Conservation (phyloP, 331 rosid genomes). For the Stylosanthes scabra region DNA sequence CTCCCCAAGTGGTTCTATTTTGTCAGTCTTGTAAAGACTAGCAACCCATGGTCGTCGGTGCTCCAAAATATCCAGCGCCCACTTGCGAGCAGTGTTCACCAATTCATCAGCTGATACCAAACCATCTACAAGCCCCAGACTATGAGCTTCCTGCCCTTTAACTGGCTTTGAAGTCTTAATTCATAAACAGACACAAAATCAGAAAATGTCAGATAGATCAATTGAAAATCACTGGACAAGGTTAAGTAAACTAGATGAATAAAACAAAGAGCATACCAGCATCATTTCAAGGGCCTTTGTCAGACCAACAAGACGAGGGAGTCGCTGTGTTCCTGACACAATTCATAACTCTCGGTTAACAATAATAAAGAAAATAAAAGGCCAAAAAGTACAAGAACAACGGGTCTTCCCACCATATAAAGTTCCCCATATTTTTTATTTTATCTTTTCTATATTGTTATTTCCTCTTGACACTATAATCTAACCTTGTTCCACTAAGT, state of each 20-base stretch:
- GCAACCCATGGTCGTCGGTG: constrained; percentile 80
- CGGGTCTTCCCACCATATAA: no score
- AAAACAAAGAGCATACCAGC: constrained; percentile 58
- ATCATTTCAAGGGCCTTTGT: constrained; percentile 93
- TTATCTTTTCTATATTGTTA: no score
- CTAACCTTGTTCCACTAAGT: no score
- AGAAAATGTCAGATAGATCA: constrained; percentile 14
- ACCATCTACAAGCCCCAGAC: constrained; percentile 89
- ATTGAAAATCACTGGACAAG: constrained; percentile 24
- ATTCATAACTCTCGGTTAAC: constrained; percentile 35
- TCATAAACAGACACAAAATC: neutral
- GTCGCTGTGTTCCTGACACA: constrained; percentile 90
- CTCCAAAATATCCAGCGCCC: constrained; percentile 84
- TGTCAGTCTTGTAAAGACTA: constrained; percentile 86
- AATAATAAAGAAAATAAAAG: constrained; percentile 4
- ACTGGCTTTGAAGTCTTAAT: constrained; percentile 81
- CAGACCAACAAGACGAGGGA: constrained; percentile 98
- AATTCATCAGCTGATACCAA: constrained; percentile 70
- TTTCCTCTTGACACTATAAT: no score
- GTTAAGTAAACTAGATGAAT: neutral
- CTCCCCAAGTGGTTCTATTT: constrained; percentile 88
- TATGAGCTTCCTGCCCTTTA: constrained; percentile 82
- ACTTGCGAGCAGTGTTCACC: constrained; percentile 73
- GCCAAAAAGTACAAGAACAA: constrained; percentile 7
- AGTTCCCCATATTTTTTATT: no score